Evolutionary conservation across 2,329 filamentous ascomycete genomes (phyloP).

Genomic region (Exophiala phaeomuriformis): DNA sequence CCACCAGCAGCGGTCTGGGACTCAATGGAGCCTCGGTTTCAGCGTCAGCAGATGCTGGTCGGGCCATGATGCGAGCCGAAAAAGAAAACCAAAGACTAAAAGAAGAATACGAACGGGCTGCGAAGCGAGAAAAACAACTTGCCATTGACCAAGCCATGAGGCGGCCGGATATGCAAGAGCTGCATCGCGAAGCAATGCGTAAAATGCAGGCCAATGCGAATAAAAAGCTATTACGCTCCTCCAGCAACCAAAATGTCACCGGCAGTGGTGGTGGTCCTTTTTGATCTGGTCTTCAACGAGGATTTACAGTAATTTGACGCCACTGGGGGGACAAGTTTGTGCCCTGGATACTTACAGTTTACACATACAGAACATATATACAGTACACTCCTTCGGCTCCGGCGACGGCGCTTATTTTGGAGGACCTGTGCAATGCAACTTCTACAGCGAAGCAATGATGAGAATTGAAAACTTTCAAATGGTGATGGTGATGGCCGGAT

Average conservation of each 20-base stretch:
- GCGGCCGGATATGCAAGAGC: constrained; percentile 63
- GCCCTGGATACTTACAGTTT: no score
- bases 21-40: constrained; percentile 30
- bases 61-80: constrained; percentile 50
- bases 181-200: constrained; percentile 71
- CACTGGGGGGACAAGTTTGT: no score
- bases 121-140: constrained; percentile 53
- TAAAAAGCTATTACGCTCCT: constrained; percentile 20
- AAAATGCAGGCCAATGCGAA: constrained; percentile 64
- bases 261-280: no score
- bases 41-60: constrained; percentile 33
- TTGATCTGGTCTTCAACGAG: no score
- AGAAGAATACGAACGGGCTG: constrained; percentile 51
- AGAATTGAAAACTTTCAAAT: no score
- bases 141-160: constrained; percentile 70
- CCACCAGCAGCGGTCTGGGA: constrained; percentile 25
- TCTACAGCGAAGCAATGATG: no score
- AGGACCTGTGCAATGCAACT: no score
- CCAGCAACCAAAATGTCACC: background rate
- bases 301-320: no score
- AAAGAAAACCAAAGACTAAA: constrained; percentile 56
- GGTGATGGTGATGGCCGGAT: no score
- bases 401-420: no score
- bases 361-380: no score
- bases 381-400: no score